These are phyloP conservation scores for Carnegiea gigantea DNA, from an alignment of 179 eudicot species.

Conservation along the genomic window DNA sequence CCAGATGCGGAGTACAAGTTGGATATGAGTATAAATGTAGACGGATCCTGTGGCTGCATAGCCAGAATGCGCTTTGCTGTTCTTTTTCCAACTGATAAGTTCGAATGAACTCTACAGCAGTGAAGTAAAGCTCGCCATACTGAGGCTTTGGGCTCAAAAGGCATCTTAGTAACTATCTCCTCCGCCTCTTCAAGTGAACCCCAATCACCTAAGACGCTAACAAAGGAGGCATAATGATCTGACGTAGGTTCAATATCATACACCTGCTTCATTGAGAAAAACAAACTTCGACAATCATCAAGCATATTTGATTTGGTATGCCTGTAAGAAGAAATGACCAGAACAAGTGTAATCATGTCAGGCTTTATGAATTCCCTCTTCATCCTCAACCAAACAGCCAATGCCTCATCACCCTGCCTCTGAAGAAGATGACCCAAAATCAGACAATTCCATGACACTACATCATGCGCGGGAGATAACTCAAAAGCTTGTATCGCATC, in stretches of 20 bases:
- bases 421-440: constrained; percentile 69
- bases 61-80: constrained; percentile 61
- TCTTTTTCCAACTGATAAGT: constrained; percentile 44
- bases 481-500: constrained; percentile 49
- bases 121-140: constrained; percentile 88
- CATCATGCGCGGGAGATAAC: constrained; percentile 49
- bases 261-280: constrained; percentile 51
- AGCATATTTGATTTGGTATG: constrained; percentile 55
- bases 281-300: constrained; percentile 56
- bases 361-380: constrained; percentile 40
- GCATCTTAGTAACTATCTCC: constrained; percentile 53
- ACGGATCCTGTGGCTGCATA: constrained; percentile 62
- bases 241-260: constrained; percentile 57
- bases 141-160: constrained; percentile 52
- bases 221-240: constrained; percentile 71
- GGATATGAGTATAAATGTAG: constrained; percentile 61
- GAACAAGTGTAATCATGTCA: constrained; percentile 52
- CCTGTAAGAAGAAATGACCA: constrained; percentile 64
- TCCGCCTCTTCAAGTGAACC: constrained; percentile 78
- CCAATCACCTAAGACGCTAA: constrained; percentile 74
- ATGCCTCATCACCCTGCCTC: constrained; percentile 69
- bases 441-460: constrained; percentile 80
- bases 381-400: constrained; percentile 64
- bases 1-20: constrained; percentile 83
- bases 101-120: constrained; percentile 45